Evolutionary conservation across 2,329 filamentous ascomycete genomes (phyloP), one percentile per base, ranked within the genome.

Genomic region (Arachnomyces sp.): DNA sequence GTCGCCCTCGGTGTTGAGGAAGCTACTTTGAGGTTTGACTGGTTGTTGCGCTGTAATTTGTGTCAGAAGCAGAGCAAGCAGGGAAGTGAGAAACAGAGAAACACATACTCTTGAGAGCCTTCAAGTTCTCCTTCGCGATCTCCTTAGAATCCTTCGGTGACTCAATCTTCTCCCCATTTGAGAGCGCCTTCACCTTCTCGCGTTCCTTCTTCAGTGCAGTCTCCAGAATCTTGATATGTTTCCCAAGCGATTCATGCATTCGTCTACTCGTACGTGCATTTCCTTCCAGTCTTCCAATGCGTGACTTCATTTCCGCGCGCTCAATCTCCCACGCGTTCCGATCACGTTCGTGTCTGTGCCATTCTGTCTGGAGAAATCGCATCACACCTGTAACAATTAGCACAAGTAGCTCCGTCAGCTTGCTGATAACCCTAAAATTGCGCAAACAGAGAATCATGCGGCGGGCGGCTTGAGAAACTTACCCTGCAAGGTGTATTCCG

Each of bases 261-360:
- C 85, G 83, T 64, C 94, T 92, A 37, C 85, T 82, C 50, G 90
- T 86, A 49, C 89, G 76, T 25, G 82, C 78, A 51, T 94, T 86
- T 40, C 92, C 92, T 66, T 98, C 92, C 49, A 96, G 77, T 56
- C 85, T 84, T 38, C 90, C 90, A 67, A 98, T 95, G 57, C 93
- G 82, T 51, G 86, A 88, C 71, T 94, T 94, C 92, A 98, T 96
- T 69, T 98, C 92, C 55, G 94, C 92, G 59, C 88, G 82, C 66
- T 98, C 92, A 60, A 98, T 98, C 65, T 98, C 92, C 92, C 92
- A 98, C 29, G 88, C 82, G 67, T 98, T 98, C 55, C 92, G 81
- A 60, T 95, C 92, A 66, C 92, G 84, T 67, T 98, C 92, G 64
- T 98, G 90, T 52, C 87, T 83, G 66, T 98, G 92, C 92, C 92